These are phyloP conservation scores for Diospyros kaki DNA, from an alignment of 148 eudicot species.

Conservation along the genomic window DNA sequence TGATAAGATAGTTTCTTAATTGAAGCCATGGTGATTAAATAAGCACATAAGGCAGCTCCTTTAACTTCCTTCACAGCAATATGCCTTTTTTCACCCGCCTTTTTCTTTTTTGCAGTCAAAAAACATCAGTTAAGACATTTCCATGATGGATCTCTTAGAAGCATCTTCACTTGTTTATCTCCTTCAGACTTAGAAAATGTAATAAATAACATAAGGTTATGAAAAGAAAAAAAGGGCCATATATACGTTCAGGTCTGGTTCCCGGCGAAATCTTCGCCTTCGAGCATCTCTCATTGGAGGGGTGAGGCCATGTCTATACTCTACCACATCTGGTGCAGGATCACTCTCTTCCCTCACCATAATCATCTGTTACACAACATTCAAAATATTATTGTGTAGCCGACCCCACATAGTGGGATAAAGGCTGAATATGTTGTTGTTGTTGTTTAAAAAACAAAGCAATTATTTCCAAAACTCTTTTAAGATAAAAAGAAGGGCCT, in stretches of 20 bases:
- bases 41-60: no score
- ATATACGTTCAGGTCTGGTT: constrained; percentile 84
- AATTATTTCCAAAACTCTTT: not conserved
- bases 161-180: not conserved
- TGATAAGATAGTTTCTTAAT: not conserved
- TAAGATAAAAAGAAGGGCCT: constrained; percentile 8
- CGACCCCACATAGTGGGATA: no score
- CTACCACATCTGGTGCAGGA: constrained; percentile 68
- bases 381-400: no score
- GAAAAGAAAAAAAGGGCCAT: not conserved
- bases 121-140: not conserved
- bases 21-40: not conserved
- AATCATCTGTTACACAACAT: constrained; percentile 62
- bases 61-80: no score
- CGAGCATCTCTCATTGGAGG: constrained; percentile 98
- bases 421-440: no score
- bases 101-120: not conserved
- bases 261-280: constrained; percentile 88
- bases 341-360: constrained; percentile 80
- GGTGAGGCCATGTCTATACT: constrained; percentile 88
- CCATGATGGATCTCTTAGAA: not conserved
- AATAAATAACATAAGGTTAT: not conserved
- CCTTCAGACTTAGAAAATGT: not conserved
- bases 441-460: not conserved
- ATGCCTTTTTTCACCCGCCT: no score